phyloP scores from a whole-genome alignment of 768 basidiomycete species.

The Suillus hirtellus region DNA sequence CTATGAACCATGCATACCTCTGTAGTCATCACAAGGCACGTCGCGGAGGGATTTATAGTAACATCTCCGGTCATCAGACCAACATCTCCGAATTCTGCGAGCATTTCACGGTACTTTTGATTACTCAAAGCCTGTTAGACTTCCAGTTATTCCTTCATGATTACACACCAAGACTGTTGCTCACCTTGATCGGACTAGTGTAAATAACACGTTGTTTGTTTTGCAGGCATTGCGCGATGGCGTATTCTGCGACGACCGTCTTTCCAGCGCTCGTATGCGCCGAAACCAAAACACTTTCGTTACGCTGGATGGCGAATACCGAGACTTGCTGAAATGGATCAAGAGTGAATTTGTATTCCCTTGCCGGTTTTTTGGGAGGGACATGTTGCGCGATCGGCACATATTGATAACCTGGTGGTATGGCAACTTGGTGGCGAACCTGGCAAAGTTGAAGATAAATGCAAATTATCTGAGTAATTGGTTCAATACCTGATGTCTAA shows the following conservation, averaged over 20 bases:
- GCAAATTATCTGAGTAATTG: slow-evolving; percentile 8
- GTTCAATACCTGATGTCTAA: slow-evolving; percentile 69
- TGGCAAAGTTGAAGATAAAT: slow-evolving; percentile 30
- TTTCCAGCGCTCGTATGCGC: slow-evolving; percentile 99
- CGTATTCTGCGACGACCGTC: slow-evolving; percentile 99
- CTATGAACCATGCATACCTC: slow-evolving; percentile 55
- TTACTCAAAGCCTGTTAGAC: slow-evolving; percentile 86
- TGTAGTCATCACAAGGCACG: slow-evolving; percentile 98
- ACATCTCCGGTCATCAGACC: slow-evolving; percentile 99
- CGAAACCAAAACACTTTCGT: slow-evolving; percentile 96
- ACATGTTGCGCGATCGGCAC: slow-evolving; percentile 87
- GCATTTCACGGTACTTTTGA: slow-evolving; percentile 98
- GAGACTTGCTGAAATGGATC: slow-evolving; percentile 98
- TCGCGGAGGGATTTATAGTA: slow-evolving; percentile 95
- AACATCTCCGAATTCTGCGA: slow-evolving; percentile 96
- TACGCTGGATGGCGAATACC: slow-evolving; percentile 91
- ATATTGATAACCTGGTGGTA: slow-evolving; percentile 91
- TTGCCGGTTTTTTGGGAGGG: slow-evolving; percentile 87
- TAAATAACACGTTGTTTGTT: slow-evolving; percentile 97
- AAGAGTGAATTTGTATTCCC: slow-evolving; percentile 93
- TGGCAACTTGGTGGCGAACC: slow-evolving; percentile 96
- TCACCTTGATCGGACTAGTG: slow-evolving; percentile 98
- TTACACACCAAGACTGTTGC: slow-evolving; percentile 31
- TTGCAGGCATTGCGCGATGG: slow-evolving; percentile 93
- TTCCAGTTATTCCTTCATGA: slow-evolving; percentile 20